Percentiles rank a stretch among this genome's conserved stretches.
Evolutionary conservation across 805 yeast species (phyloP).

Genomic region (Lipomyces anomalus): DNA sequence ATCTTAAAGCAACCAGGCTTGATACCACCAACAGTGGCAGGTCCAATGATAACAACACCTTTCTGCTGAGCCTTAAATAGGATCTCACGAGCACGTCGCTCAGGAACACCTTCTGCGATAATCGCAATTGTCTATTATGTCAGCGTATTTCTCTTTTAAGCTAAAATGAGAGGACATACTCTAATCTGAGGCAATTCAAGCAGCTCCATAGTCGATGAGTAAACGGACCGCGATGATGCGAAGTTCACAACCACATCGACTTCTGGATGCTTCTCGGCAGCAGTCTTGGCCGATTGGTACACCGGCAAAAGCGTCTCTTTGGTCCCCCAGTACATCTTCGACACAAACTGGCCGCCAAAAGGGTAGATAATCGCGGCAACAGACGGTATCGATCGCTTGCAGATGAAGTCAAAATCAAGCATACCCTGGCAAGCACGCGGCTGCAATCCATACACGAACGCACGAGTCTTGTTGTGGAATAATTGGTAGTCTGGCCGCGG

Average conservation of each 20-base stretch:
- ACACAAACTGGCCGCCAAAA: constrained; percentile 42
- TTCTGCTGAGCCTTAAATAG: constrained; percentile 39
- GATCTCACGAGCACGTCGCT: constrained; percentile 46
- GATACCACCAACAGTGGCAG: constrained; percentile 46
- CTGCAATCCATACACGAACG: constrained; percentile 43
- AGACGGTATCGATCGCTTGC: constrained; percentile 42
- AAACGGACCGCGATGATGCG: constrained; percentile 44
- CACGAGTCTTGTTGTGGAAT: constrained; percentile 41
- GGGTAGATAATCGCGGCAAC: constrained; percentile 46
- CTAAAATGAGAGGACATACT: constrained; percentile 5
- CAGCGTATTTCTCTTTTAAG: background rate
- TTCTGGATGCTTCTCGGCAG: constrained; percentile 42
- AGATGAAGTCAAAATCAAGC: constrained; percentile 45
- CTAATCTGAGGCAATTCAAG: constrained; percentile 42
- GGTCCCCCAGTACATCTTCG: constrained; percentile 47
- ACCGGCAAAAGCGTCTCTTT: constrained; percentile 43
- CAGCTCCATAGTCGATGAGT: constrained; percentile 44
- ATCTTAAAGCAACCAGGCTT: constrained; percentile 46
- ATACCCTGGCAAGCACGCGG: constrained; percentile 46
- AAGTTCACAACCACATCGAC: constrained; percentile 46
- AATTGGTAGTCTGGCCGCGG: constrained; percentile 36
- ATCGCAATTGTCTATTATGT: constrained; percentile 39
- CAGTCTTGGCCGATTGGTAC: constrained; percentile 40
- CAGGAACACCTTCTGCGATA: constrained; percentile 47
- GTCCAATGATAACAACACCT: constrained; percentile 45